These are phyloP conservation scores for Oryza nivara DNA, from an alignment of 176 grass and related monocot species.

Conservation along the genomic window DNA sequence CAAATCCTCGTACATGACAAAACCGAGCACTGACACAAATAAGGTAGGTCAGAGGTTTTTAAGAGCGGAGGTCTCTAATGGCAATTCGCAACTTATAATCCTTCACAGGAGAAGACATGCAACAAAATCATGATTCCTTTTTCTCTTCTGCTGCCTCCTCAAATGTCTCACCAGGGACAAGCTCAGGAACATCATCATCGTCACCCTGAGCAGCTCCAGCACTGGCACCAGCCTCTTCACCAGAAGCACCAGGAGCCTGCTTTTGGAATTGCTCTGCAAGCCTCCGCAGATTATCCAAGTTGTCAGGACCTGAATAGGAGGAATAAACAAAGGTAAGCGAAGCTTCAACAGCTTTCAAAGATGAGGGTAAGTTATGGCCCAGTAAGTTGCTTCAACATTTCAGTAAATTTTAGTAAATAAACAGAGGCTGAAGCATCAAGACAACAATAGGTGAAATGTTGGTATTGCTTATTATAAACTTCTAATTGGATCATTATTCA, in stretches of 20 bases:
- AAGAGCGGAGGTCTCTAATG: slow-evolving; percentile 46
- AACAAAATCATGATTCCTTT: slow-evolving; percentile 62
- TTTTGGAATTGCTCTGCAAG: slow-evolving; percentile 94
- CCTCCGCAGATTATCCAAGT: slow-evolving; percentile 89
- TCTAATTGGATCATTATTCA: slow-evolving; percentile 7
- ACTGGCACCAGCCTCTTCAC: slow-evolving; percentile 48
- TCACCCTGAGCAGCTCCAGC: slow-evolving; percentile 52
- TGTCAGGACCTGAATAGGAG: slow-evolving; percentile 78
- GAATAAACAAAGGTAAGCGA: slow-evolving; percentile 5
- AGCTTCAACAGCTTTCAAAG: background rate
- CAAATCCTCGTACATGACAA: slow-evolving; percentile 39
- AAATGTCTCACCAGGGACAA: slow-evolving; percentile 89
- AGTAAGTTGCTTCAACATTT: slow-evolving; percentile 16
- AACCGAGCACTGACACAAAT: slow-evolving; percentile 56
- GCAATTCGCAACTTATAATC: slow-evolving; percentile 32
- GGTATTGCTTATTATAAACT: background rate
- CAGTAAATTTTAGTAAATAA: background rate
- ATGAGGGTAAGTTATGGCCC: background rate
- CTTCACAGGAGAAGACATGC: slow-evolving; percentile 39
- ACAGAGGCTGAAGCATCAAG: background rate
- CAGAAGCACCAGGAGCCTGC: slow-evolving; percentile 62
- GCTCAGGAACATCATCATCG: slow-evolving; percentile 87
- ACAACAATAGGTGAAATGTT: background rate
- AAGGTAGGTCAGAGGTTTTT: slow-evolving; percentile 51
- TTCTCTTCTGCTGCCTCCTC: slow-evolving; percentile 84